A percentile compares a stretch with the other conserved stretches of the same genome.
These are phyloP conservation scores for Pyracantha coccinea DNA, from an alignment of 331 rosid genomes.

Conservation along the genomic window DNA sequence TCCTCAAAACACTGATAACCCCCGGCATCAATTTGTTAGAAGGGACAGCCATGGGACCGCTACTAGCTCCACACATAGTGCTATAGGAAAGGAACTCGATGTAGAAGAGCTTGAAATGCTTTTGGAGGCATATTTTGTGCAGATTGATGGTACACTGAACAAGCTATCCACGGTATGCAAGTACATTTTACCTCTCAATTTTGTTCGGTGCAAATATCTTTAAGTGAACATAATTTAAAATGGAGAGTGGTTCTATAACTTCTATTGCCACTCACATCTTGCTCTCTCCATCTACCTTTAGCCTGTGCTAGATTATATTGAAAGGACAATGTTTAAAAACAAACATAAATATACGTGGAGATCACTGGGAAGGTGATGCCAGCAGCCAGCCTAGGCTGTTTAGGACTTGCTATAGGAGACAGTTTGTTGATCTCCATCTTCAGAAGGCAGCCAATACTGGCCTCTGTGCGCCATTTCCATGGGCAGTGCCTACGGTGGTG, in stretches of 20 bases:
- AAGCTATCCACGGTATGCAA: conserved; percentile 80
- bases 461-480: too few relatives aligned
- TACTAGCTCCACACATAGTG: conserved; percentile 34
- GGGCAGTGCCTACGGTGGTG: too few relatives aligned
- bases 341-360: too few relatives aligned
- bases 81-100: conserved; percentile 61
- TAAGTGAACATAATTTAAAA: neutral
- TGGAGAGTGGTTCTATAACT: neutral
- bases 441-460: too few relatives aligned
- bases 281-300: too few relatives aligned
- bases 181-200: neutral
- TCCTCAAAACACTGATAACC: conserved; percentile 9
- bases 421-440: too few relatives aligned
- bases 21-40: conserved; percentile 21
- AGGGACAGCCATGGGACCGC: conserved; percentile 31
- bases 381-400: too few relatives aligned
- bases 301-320: neutral
- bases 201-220: neutral
- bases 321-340: too few relatives aligned
- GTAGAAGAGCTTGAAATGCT: conserved; percentile 99
- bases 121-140: conserved; percentile 96
- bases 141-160: conserved; percentile 90
- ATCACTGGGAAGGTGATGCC: too few relatives aligned
- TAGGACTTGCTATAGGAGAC: too few relatives aligned
- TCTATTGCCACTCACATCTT: too few relatives aligned